Evolutionary conservation across 2,329 filamentous ascomycete species (phyloP), one percentile per base, ranked within the genome.

Genomic region (Gliomastix tumulicola): DNA sequence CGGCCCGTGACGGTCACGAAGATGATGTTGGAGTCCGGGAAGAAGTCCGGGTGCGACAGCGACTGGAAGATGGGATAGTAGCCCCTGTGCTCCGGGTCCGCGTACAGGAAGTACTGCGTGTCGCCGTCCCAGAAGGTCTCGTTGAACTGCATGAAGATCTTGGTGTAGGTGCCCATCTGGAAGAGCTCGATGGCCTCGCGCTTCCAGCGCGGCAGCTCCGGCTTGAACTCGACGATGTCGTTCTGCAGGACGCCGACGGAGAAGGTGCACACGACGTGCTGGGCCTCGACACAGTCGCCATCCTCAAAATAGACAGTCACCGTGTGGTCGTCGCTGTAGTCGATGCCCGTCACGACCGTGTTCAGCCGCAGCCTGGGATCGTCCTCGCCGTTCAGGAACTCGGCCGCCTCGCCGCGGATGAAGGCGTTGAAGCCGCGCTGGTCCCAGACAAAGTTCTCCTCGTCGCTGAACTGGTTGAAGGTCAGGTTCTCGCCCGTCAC

Each of bases 111-210:
- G 44, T 54, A 70, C 44, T 70, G 54, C 0, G 52, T 60, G 13
- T 64, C 55, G 1, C 57, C 49, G 0, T 46, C 61, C 82, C 81
- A 85, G 55, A 85, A 86, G 0, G 76, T 72, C 37, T 78, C 63
- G 41, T 78, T 65, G 56, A 84, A 85, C 43, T 84, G 80, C 41
- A 82, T 60, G 57, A 85, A 85, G 42, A 85, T 74, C 51, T 86
- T 86, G 35, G 79, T 85, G 57, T 84, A 86, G 0, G 79, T 84
- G 7, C 75, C 81, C 74, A 85, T 84, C 42, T 67, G 63, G 51
- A 84, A 83, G 25, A 71, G 76, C 4, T 74, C 68, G 35, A 85
- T 81, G 0, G 76, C 74, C 4, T 66, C 67, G 12, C 69, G 62
- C 54, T 86, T 85, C 81, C 79, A 84, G 4, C 54, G 54, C 0